A percentile compares a stretch with the other conserved stretches of the same genome.
Conservation (phyloP, 371 early-diverging fungal species). For the Funneliformis caledonium region DNA sequence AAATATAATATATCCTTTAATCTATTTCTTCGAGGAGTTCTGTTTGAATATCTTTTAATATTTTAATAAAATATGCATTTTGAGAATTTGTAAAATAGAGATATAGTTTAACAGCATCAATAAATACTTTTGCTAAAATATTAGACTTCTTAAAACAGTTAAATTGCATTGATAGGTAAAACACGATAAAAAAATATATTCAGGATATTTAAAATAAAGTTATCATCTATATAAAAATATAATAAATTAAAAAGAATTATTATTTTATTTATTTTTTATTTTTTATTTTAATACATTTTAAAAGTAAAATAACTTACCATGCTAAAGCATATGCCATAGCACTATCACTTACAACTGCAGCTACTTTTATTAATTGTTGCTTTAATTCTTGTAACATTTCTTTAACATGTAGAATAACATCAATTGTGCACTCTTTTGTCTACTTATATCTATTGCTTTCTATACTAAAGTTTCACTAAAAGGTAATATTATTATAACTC, state of each 20-base stretch:
- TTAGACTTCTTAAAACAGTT: neutral
- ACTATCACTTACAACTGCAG: neutral
- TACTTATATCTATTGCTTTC: slow-evolving; percentile 17
- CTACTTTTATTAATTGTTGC: too few relatives aligned
- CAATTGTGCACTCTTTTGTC: neutral
- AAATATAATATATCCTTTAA: neutral
- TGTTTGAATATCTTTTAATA: neutral
- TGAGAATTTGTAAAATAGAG: slow-evolving; percentile 1
- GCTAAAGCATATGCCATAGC: too few relatives aligned
- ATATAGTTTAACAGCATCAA: neutral
- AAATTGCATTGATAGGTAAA: neutral
- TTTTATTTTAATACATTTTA: too few relatives aligned
- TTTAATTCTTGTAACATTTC: neutral
- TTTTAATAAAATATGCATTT: neutral
- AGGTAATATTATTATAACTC: too few relatives aligned
- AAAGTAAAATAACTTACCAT: too few relatives aligned
- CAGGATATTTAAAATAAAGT: too few relatives aligned
- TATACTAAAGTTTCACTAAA: slow-evolving; percentile 4
- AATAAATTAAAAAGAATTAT: too few relatives aligned
- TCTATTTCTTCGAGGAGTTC: neutral
- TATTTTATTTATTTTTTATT: too few relatives aligned
- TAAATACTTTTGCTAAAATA: neutral
- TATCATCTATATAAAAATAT: too few relatives aligned
- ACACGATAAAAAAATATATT: neutral
- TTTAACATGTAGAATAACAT: neutral